Evolutionary conservation across 2,329 filamentous ascomycete species (phyloP).

Genomic region (Scleromitrula shiraiana): DNA sequence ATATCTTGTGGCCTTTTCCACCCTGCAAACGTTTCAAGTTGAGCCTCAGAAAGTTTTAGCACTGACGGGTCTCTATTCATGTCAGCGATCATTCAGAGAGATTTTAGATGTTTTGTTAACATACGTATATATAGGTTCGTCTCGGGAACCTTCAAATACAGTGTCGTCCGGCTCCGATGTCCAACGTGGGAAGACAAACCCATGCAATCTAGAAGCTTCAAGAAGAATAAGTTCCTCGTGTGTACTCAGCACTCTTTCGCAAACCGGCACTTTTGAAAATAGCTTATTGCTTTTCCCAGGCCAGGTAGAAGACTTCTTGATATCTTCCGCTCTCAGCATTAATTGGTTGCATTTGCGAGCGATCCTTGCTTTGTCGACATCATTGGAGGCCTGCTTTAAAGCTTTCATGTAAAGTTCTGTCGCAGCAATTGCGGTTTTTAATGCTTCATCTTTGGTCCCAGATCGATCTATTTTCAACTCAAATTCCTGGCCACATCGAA

Average conservation of each 20-base stretch:
- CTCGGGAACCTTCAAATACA: constrained; percentile 51
- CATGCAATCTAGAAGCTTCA: constrained; percentile 72
- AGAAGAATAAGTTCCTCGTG: constrained; percentile 70
- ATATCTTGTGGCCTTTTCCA: constrained; percentile 76
- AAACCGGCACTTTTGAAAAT: constrained; percentile 32
- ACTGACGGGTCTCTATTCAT: constrained; percentile 55
- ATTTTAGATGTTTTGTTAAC: background rate
- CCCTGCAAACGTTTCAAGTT: constrained; percentile 67
- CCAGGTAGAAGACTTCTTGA: constrained; percentile 47
- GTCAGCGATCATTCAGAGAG: constrained; percentile 12
- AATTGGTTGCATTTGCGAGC: constrained; percentile 62
- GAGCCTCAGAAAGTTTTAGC: constrained; percentile 65
- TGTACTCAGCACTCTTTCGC: constrained; percentile 54
- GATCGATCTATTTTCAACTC: constrained; percentile 44
- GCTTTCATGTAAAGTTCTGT: constrained; percentile 79
- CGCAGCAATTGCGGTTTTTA: constrained; percentile 67
- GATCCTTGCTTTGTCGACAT: constrained; percentile 58
- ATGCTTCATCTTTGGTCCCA: constrained; percentile 52
- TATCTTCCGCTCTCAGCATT: constrained; percentile 63
- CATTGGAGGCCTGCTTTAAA: constrained; percentile 49
- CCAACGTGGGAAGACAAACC: constrained; percentile 82
- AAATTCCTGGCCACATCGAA: constrained; percentile 37
- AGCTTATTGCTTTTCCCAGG: constrained; percentile 17
- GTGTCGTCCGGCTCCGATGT: constrained; percentile 48
- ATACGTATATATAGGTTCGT: constrained; percentile 52